These are phyloP conservation scores for Neocallimastix lanati DNA, from an alignment of 192 early-diverging fungal species.

Conservation along the genomic window DNA sequence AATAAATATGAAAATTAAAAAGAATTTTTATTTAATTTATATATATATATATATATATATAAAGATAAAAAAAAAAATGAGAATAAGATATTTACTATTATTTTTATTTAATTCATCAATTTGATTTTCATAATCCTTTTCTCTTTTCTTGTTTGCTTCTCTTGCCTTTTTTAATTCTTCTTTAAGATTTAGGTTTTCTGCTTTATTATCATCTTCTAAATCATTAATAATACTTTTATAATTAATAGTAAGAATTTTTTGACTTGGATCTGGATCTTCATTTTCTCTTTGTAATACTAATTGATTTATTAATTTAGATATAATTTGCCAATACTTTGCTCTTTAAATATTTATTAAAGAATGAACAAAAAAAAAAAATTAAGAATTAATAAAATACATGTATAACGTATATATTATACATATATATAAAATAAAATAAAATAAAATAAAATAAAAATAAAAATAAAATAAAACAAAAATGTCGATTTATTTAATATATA, in stretches of 20 bases:
- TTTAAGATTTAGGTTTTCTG: neutral
- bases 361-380: neutral
- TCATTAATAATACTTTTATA: conserved; percentile 13
- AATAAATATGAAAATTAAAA: too few species aligned
- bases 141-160: neutral
- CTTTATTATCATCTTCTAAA: conserved; percentile 6
- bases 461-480: too few species aligned
- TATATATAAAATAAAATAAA: neutral
- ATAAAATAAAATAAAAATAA: too few species aligned
- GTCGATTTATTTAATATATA: too few species aligned
- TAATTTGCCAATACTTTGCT: conserved; percentile 26
- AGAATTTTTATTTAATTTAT: too few species aligned
- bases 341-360: conserved; percentile 7
- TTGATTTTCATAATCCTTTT: neutral
- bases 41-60: too few species aligned
- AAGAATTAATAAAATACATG: neutral
- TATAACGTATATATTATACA: neutral
- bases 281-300: conserved; percentile 16
- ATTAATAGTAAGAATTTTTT: conserved; percentile 15
- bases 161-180: neutral
- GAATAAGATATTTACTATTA: neutral
- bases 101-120: neutral
- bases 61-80: too few species aligned
- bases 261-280: conserved; percentile 23
- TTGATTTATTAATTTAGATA: conserved; percentile 29